Base-by-base conservation (phyloP, 306 rosid genomes). In the Medicago arabica region DNA sequence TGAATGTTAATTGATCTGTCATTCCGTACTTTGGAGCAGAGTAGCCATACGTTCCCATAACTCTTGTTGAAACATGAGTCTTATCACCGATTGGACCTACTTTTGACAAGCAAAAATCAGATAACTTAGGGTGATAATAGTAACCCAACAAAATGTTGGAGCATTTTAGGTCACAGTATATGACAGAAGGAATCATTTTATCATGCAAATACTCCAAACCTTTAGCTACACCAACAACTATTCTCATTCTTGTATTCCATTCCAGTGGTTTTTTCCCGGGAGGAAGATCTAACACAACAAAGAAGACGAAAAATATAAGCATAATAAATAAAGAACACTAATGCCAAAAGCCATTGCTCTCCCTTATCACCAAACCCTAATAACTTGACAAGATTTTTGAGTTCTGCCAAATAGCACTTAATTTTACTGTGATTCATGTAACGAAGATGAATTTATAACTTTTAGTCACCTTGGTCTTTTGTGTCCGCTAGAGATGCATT, bases 1-100 rank as follows among this genome's bases (percentile, higher is more conserved):
- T 95, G 74, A 95, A 90, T 10, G 97, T 95, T 66, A 95, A 89
- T 80, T 95, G 99, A 23, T 97, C 99, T 0, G 99, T 95, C 98
- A 92, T 95, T 36, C 97, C 98, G 73, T 95, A 95, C 76, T 95
- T 97, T 1, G 97, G 98, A 78, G 99, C 97, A 82, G 97, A 95
- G 34, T 95, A 95, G 51, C 99, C 99, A 80, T 89, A 95, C 0
- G 99, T 95, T 16, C 99, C 99, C 99, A 95, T 95, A 46, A 95
- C 97, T 78, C 99, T 87, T 2, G 99, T 95, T 11, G 97, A 92
- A 64, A 95, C 99, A 74, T 95, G 99, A 13, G 97, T 90, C 34
- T 92, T 81, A 74, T 92, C 97, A 25, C 99, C 99, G 58, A 82
- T 92, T 5, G 97, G 97, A 1, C 97, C 97, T 3, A 95, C 93